A percentile compares a stretch with the other conserved stretches of the same genome.
Conservation (phyloP, 208 protist species). For the Acanthamoeba culbertsoni region DNA sequence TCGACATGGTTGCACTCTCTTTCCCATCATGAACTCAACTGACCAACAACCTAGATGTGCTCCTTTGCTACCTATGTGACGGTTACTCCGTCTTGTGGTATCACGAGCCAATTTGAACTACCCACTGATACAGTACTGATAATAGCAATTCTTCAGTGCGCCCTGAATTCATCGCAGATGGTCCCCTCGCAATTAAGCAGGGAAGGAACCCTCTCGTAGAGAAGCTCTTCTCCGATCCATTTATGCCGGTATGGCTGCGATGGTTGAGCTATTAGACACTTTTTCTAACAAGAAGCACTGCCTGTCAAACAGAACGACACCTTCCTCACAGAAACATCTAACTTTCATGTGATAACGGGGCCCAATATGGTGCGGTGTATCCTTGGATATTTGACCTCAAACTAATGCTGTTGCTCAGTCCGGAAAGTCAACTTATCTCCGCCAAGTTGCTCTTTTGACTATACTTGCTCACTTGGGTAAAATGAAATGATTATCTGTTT, state of each 20-base stretch:
- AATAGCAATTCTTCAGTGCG: constrained; percentile 51
- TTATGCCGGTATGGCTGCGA: constrained; percentile 52
- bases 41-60: neutral
- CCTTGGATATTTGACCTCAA: no score
- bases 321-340: constrained; percentile 64
- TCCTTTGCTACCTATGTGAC: constrained; percentile 32
- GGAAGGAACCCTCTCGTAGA: constrained; percentile 70
- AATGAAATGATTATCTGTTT: neutral
- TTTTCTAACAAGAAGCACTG: constrained; percentile 15
- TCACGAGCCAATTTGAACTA: no score
- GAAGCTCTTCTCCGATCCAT: neutral
- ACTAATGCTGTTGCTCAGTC: constrained; percentile 55
- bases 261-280: neutral
- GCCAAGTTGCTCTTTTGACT: constrained; percentile 88
- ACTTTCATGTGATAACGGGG: constrained; percentile 89
- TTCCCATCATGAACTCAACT: constrained; percentile 75
- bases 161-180: constrained; percentile 31
- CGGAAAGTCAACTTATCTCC: constrained; percentile 93
- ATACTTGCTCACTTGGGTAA: constrained; percentile 91
- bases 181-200: constrained; percentile 41
- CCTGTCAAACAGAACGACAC: constrained; percentile 76
- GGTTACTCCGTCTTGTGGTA: constrained; percentile 39
- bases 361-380: constrained; percentile 85
- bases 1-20: constrained; percentile 87
- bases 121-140: neutral